Evolutionary conservation across 139 green algal genomes (phyloP), one percentile per base, ranked within the genome.

Genomic region (Micromonas pusilla): DNA sequence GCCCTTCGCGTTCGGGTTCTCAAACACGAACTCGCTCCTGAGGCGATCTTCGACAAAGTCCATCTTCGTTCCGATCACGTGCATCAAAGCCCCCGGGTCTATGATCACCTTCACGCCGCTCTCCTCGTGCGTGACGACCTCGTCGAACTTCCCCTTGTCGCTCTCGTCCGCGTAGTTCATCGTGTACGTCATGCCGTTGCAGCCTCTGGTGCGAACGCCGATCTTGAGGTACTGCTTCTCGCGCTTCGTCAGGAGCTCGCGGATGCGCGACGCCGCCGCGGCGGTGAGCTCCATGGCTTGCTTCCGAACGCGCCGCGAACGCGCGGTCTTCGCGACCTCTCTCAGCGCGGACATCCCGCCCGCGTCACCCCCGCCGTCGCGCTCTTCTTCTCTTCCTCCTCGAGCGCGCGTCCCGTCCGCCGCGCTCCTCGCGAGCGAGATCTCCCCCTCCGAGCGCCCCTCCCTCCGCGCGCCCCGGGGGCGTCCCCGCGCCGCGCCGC

Each of bases 131-230:
- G 45, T 57, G 31, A 99, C 92, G 31, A 96, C 52, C 86, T 99
- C 95, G 78, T 99, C 95, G 82, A 99, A 97, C 66, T 93, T 96
- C 21, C 86, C 89, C 33, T 79, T 53, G 25, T 83, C 45, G 36
- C 34, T 26, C 30, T 66, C 45, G 38, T 79, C 91, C 70, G 94
- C 87, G 67, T 99, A 99, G 68, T 98, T 98, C 0, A 99, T 80
- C 0, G 94, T 99, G 83, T 99, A 99, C 54, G 85, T 91, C 30
- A 98, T 82, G 3, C 95, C 95, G 81, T 97, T 99, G 87, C 95
- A 99, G 0, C 95, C 95, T 0, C 95, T 81, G 36, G 87, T 89
- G 76, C 94, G 96, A 0, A 99, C 90, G 0, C 95, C 95, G 2
- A 99, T 83, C 45, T 89, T 91, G 5, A 99, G 81, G 81, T 90